These are phyloP conservation scores for Sutorius australiensis DNA, from an alignment of 768 basidiomycete genomes.

Conservation along the genomic window DNA sequence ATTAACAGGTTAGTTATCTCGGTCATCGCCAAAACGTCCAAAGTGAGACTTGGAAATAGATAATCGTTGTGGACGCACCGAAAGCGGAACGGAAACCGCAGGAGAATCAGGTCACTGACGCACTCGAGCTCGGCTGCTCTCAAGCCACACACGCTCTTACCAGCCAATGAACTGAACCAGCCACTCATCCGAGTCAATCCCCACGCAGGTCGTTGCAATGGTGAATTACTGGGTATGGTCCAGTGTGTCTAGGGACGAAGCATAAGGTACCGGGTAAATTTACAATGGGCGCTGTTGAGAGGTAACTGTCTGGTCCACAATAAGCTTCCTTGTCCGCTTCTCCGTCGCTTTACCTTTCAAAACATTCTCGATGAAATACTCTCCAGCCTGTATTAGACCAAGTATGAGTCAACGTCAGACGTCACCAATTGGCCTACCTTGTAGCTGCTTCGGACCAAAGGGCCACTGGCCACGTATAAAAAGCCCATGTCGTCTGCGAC, in stretches of 20 bases:
- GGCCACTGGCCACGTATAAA: slow-evolving; percentile 95
- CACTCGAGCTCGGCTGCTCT: background rate
- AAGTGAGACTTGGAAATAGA: background rate
- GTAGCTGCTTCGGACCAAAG: slow-evolving; percentile 93
- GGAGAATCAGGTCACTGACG: too few relatives aligned
- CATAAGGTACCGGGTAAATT: background rate
- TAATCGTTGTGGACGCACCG: background rate
- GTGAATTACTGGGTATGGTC: slow-evolving; percentile 5
- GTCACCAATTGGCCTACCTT: slow-evolving; percentile 58
- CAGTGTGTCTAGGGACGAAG: background rate
- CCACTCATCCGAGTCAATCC: background rate
- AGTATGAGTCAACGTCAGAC: background rate
- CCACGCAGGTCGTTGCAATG: background rate
- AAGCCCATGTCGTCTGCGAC: slow-evolving; percentile 93
- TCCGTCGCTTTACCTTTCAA: slow-evolving; percentile 56
- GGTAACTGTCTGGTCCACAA: slow-evolving; percentile 19
- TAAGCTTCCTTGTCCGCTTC: slow-evolving; percentile 36
- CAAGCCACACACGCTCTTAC: background rate
- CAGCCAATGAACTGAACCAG: too few relatives aligned
- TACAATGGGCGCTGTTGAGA: slow-evolving; percentile 8
- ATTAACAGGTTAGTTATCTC: background rate
- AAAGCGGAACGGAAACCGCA: background rate
- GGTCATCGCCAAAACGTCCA: background rate
- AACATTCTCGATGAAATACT: slow-evolving; percentile 93
- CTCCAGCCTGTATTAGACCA: slow-evolving; percentile 67